phyloP scores from a whole-genome alignment of 306 rosid species.

The Vachellia collinsii region DNA sequence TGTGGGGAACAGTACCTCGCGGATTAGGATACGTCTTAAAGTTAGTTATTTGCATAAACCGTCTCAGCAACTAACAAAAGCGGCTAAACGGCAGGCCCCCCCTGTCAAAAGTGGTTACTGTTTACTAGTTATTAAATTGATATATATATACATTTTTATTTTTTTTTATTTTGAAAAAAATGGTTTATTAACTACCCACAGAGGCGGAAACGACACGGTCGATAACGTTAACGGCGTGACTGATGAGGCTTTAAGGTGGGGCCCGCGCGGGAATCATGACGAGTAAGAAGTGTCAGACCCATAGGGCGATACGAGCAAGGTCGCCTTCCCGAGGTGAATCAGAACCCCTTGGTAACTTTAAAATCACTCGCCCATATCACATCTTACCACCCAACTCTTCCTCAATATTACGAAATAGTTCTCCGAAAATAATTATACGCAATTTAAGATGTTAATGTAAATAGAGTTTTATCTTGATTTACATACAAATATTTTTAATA shows the following conservation, averaged over 20 bases:
- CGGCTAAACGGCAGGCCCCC: conserved; percentile 7
- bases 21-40: conserved; percentile 24
- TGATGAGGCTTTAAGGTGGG: conserved; percentile 36
- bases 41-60: not conserved
- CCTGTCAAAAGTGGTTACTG: not conserved
- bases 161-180: too few relatives aligned
- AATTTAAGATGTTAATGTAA: too few relatives aligned
- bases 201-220: conserved; percentile 34
- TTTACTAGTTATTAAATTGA: too few relatives aligned
- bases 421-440: too few relatives aligned
- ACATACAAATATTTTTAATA: too few relatives aligned
- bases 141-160: too few relatives aligned
- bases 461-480: too few relatives aligned
- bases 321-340: conserved; percentile 63
- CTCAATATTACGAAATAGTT: not conserved
- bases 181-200: not conserved
- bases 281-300: conserved; percentile 15
- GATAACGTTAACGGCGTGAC: conserved; percentile 40
- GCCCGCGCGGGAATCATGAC: conserved; percentile 38
- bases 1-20: conserved; percentile 40
- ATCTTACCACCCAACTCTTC: not conserved
- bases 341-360: not conserved
- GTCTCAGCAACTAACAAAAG: not conserved
- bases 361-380: not conserved
- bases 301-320: conserved; percentile 6